Conservation (phyloP, 768 basidiomycete genomes). For the Suillus fuscotomentosus region DNA sequence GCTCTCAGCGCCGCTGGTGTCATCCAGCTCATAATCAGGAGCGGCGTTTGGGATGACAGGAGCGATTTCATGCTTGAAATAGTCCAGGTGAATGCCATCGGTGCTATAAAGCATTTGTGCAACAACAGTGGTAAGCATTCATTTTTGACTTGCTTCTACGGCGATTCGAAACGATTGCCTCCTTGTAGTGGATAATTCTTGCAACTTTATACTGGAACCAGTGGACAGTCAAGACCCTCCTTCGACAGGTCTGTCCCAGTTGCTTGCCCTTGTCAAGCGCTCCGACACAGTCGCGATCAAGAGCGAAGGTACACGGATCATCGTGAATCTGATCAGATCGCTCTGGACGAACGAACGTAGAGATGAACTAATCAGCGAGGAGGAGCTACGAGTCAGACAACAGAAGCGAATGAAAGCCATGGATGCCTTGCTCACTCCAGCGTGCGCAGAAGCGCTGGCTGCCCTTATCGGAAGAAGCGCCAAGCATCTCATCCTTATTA, state of each 20-base stretch:
- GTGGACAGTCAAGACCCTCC: constrained; percentile 25
- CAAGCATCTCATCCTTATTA: constrained; percentile 82
- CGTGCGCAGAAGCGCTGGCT: constrained; percentile 61
- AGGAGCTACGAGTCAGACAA: constrained; percentile 40
- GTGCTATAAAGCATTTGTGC: constrained; percentile 87
- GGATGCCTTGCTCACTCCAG: constrained; percentile 46
- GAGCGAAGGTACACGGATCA: constrained; percentile 86
- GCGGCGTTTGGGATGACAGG: constrained; percentile 67
- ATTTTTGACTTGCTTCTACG: constrained; percentile 33
- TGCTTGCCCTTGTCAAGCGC: constrained; percentile 73
- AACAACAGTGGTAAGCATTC: constrained; percentile 59
- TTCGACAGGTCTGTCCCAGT: constrained; percentile 59
- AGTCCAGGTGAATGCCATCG: constrained; percentile 86
- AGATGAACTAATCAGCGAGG: constrained; percentile 25
- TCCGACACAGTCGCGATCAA: constrained; percentile 81
- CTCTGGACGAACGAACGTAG: constrained; percentile 59
- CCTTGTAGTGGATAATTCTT: constrained; percentile 42
- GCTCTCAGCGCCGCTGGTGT: constrained; percentile 61
- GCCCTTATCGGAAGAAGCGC: constrained; percentile 73
- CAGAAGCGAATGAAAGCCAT: constrained; percentile 55
- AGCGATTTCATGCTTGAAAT: constrained; percentile 80
- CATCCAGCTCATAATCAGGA: constrained; percentile 57
- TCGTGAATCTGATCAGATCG: constrained; percentile 83
- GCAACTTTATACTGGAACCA: constrained; percentile 49
- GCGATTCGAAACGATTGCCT: constrained; percentile 30